Conservation (phyloP, 192 early-diverging fungal genomes). For the Coemansia sp. region DNA sequence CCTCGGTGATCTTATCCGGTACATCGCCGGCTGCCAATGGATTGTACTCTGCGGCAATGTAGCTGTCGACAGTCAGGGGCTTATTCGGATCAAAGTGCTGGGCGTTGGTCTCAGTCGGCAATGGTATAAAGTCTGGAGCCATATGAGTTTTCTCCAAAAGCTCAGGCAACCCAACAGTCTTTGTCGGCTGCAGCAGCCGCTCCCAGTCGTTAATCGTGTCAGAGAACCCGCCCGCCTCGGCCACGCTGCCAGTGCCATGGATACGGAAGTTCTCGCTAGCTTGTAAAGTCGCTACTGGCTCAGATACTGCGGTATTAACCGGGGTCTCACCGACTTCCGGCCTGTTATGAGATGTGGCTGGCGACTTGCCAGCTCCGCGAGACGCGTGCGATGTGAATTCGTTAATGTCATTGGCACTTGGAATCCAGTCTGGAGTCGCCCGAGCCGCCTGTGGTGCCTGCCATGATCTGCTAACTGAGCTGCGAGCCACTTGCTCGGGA, state of each 20-base stretch:
- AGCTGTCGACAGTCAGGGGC: constrained; percentile 15
- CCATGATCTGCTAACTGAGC: neutral
- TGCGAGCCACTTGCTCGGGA: neutral
- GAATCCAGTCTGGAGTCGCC: neutral
- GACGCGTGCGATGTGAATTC: neutral
- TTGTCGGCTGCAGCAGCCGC: constrained; percentile 26
- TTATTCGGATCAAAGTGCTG: constrained; percentile 20
- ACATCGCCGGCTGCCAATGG: constrained; percentile 8
- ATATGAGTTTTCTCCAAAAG: constrained; percentile 10
- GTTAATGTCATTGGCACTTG: neutral
- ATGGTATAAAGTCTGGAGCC: neutral
- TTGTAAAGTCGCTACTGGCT: neutral
- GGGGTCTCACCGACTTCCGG: constrained; percentile 14
- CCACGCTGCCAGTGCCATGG: neutral
- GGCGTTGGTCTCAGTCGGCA: neutral
- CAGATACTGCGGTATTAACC: neutral
- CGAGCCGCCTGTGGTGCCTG: neutral
- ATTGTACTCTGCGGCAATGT: constrained; percentile 8
- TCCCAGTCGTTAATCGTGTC: constrained; percentile 11
- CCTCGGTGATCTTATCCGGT: constrained; percentile 37
- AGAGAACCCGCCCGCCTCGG: neutral
- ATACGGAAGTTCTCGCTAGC: constrained; percentile 7
- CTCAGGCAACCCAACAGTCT: constrained; percentile 27
- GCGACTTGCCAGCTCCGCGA: neutral
- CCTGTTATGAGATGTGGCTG: neutral